A percentile compares a stretch with the other conserved stretches of the same genome.
Evolutionary conservation across 1,284 basidiomycete genomes (phyloP).

Genomic region (Paramarasmius palmivorus): DNA sequence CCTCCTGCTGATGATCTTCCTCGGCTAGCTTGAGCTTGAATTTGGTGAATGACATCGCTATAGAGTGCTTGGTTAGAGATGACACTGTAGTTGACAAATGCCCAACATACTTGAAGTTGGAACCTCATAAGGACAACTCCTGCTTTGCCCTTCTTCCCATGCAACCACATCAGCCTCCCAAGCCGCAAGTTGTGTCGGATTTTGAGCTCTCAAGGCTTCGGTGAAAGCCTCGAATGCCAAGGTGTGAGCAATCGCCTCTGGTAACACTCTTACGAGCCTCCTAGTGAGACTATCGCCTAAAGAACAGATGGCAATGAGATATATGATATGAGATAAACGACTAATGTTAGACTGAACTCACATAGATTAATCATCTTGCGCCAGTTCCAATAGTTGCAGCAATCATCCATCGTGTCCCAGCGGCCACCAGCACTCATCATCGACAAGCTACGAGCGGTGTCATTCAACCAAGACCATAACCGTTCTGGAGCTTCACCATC

Average conservation of each 20-base stretch:
- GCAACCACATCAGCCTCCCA: too few relatives aligned
- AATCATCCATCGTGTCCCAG: slow-evolving; percentile 29
- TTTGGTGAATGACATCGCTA: background rate
- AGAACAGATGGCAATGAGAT: background rate
- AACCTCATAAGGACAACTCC: too few relatives aligned
- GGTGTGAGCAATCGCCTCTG: background rate
- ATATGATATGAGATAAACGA: too few relatives aligned
- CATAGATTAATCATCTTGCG: slow-evolving; percentile 22
- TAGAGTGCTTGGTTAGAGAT: too few relatives aligned
- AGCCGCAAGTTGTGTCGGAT: too few relatives aligned
- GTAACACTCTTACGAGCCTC: background rate
- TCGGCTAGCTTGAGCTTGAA: background rate
- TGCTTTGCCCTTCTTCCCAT: too few relatives aligned
- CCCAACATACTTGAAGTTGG: too few relatives aligned
- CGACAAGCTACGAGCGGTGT: slow-evolving; percentile 20
- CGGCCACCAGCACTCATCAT: slow-evolving; percentile 32
- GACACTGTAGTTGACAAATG: too few relatives aligned
- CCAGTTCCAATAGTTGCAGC: slow-evolving; percentile 28
- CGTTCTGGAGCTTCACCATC: slow-evolving; percentile 30
- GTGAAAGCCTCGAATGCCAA: background rate
- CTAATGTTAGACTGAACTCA: slow-evolving; percentile 11
- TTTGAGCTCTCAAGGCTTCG: background rate
- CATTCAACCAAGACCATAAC: slow-evolving; percentile 27
- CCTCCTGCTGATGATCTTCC: background rate
- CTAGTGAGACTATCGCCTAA: background rate